Percentiles rank a stretch among this genome's conserved stretches.
phyloP scores from a whole-genome alignment of 1,139 yeast species.

The Suhomyces kunorum region DNA sequence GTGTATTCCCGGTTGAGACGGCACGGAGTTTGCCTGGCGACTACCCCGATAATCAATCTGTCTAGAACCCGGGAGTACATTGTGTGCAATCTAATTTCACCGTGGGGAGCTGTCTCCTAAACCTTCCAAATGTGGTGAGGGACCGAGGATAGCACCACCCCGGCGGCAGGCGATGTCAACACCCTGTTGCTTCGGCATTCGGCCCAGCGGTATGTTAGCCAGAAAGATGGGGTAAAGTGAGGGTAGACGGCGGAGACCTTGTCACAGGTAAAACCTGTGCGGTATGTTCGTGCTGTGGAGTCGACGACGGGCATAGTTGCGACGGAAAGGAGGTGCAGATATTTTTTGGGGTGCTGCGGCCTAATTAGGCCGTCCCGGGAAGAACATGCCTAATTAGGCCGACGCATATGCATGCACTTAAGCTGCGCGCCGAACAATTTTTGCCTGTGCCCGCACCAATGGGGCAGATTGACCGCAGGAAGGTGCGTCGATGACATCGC shows the following conservation, averaged over 20 bases:
- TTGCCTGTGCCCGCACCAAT: background rate
- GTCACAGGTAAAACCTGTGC: background rate
- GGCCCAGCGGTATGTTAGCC: constrained; percentile 6
- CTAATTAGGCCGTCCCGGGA: constrained; percentile 3
- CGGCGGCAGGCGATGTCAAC: background rate
- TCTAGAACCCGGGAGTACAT: background rate
- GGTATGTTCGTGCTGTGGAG: background rate
- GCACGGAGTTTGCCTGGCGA: background rate
- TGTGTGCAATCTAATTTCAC: background rate
- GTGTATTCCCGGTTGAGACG: background rate
- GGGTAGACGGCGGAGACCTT: constrained; percentile 6
- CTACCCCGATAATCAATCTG: background rate
- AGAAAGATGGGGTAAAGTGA: constrained; percentile 4
- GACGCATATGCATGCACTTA: constrained; percentile 9
- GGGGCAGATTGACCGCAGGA: background rate
- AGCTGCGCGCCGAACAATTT: constrained; percentile 1
- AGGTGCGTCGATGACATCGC: background rate
- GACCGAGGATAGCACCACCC: background rate
- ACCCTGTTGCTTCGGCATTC: background rate
- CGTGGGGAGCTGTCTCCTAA: no score
- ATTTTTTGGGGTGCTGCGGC: constrained; percentile 4
- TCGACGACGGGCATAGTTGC: background rate
- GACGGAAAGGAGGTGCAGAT: constrained; percentile 1
- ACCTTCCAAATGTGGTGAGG: background rate
- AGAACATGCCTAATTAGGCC: constrained; percentile 8